Percentiles rank a stretch among this genome's conserved stretches.
Evolutionary conservation across 306 rosid species (phyloP).

Genomic region (Acacia melanoxylon): DNA sequence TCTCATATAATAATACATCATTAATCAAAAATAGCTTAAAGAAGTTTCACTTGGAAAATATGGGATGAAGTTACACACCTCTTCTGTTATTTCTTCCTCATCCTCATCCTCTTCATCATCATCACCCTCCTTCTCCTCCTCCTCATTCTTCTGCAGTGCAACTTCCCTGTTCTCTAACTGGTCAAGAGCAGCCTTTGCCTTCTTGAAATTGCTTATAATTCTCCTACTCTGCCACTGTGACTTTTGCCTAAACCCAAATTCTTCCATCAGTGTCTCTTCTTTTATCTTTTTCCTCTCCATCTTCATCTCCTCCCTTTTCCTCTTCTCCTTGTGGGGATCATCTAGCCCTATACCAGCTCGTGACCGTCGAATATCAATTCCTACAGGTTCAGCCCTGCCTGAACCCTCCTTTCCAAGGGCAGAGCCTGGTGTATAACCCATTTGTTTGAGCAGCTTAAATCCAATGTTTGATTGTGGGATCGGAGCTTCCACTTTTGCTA

Average conservation of each 20-base stretch:
- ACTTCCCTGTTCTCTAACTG: slow-evolving; percentile 85
- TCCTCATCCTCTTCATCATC: slow-evolving; percentile 71
- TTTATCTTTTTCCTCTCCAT: slow-evolving; percentile 48
- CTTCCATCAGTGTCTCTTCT: slow-evolving; percentile 64
- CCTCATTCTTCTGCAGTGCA: slow-evolving; percentile 59
- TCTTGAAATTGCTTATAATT: slow-evolving; percentile 56
- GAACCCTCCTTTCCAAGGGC: slow-evolving; percentile 79
- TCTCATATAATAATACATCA: slow-evolving; percentile 1
- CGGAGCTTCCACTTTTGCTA: slow-evolving; percentile 79
- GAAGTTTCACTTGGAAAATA: slow-evolving; percentile 9
- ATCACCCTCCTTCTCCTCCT: slow-evolving; percentile 53
- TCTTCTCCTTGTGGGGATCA: slow-evolving; percentile 73
- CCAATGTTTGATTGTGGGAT: slow-evolving; percentile 93
- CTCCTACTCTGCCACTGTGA: slow-evolving; percentile 74
- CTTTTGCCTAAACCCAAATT: slow-evolving; percentile 84
- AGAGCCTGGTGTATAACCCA: slow-evolving; percentile 88
- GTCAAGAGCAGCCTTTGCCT: slow-evolving; percentile 85
- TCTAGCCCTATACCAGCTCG: slow-evolving; percentile 88
- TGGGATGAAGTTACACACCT: slow-evolving; percentile 48
- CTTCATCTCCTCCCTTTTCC: slow-evolving; percentile 54
- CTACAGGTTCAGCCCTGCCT: slow-evolving; percentile 80
- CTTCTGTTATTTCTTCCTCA: slow-evolving; percentile 76
- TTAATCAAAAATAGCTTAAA: slow-evolving; percentile 14
- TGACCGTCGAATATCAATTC: slow-evolving; percentile 76
- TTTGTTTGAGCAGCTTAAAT: slow-evolving; percentile 79